Evolutionary conservation across 2,329 filamentous ascomycete species (phyloP), one percentile per base, ranked within the genome.

Genomic region (Xylaria sp.): DNA sequence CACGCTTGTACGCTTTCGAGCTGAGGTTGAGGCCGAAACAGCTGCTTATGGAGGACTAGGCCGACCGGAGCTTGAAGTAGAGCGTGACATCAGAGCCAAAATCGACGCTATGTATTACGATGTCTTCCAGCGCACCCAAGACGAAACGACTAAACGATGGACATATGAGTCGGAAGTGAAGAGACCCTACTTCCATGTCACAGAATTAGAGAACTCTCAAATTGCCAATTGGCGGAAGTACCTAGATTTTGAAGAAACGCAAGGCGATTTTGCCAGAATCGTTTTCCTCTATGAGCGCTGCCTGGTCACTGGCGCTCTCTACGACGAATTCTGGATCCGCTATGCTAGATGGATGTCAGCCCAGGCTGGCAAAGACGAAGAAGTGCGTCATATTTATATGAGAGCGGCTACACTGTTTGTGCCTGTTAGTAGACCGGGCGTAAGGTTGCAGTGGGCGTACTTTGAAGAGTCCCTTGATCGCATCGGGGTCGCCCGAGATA

Each of bases 291-390:
- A 99, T 77, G 96, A 99, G 82, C 90, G 96, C 58, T 98, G 94
- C 74, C 81, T 99, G 59, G 93, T 97, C 39, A 95, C 93, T 0
- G 96, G 93, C 75, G 95, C 96, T 17, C 91, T 96, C 72, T 97
- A 99, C 77, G 95, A 98, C 56, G 95, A 98, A 77, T 97, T 98
- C 79, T 99, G 96, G 96, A 89, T 97, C 74, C 91, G 96, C n/a
- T 99, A 97, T 79, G 93, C 92, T 17, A 86, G 95, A 45, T 99
- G 96, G 96, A 97, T 97, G 92, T 85, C 87, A 66, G 89, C 89
- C 0, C 92, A 97, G 76, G 81, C 88, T 1, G 89, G 85, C 72
- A 97, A 96, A 78, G 89, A 94, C 51, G 93, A 97, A 77, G 94
- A 97, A 76, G 90, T 95, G 5, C 91, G 96, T 64, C 94, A 93